Percentiles rank a stretch among this genome's conserved stretches.
phyloP scores from a whole-genome alignment of 495 filamentous ascomycete species.

The Cryomyces minteri region DNA sequence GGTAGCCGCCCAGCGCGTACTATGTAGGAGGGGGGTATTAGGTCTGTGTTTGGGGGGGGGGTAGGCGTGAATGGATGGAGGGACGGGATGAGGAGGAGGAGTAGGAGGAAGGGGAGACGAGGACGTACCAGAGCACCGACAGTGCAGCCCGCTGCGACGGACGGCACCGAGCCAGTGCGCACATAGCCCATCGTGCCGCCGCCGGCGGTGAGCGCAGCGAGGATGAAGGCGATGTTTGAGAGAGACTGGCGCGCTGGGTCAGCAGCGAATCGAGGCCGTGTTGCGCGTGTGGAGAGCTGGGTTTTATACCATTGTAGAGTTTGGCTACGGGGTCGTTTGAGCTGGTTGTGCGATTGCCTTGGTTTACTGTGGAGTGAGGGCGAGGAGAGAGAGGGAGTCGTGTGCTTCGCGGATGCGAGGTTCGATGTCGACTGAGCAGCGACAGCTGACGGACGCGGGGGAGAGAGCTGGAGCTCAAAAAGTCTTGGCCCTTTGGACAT shows the following conservation, averaged over 20 bases:
- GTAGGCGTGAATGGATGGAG: background rate
- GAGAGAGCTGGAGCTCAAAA: too few relatives aligned
- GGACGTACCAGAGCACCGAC: conserved; percentile 42
- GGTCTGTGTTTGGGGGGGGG: background rate
- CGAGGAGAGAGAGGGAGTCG: too few relatives aligned
- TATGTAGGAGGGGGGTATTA: conserved; percentile 6
- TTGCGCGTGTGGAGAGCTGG: background rate
- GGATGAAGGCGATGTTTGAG: conserved; percentile 44
- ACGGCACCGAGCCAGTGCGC: conserved; percentile 70
- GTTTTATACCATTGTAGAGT: too few relatives aligned
- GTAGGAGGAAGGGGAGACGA: background rate
- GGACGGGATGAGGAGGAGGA: background rate
- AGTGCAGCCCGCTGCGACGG: conserved; percentile 59
- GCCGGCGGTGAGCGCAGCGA: conserved; percentile 65
- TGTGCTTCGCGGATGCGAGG: too few relatives aligned
- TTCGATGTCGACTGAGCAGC: too few relatives aligned
- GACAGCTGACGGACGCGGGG: too few relatives aligned
- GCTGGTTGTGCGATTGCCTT: too few relatives aligned
- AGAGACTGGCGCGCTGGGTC: conserved; percentile 10
- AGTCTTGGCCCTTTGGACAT: too few relatives aligned
- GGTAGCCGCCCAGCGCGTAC: conserved; percentile 54
- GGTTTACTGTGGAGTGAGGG: too few relatives aligned
- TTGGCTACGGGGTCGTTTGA: too few relatives aligned
- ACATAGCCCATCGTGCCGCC: conserved; percentile 76
- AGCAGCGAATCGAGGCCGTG: background rate